Evolutionary conservation across 148 eudicot species (phyloP), one percentile per base, ranked within the genome.

Genomic region (Rhododendron kiyosumense): DNA sequence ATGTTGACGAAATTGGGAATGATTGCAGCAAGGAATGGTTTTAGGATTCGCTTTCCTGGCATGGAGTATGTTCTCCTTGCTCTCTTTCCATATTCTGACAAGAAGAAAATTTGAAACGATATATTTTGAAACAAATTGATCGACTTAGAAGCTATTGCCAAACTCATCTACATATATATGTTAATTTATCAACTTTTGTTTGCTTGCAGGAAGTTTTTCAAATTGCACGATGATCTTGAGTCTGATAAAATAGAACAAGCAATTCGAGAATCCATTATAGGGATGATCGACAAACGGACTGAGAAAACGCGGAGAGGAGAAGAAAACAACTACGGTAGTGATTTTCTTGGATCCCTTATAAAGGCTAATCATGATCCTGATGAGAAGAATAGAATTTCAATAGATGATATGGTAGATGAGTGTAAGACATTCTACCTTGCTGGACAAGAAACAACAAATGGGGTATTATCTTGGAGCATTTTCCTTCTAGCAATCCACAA

Each of bases 261-360:
- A 28, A 63, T 82, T 43, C 22, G 65, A 24, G 76, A 65, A 30
- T 22, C 32, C 9, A 41, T 82, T 41, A 24, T 11, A 38, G 15
- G 20, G 7, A 82, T 82, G 18, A 63, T 82, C 13, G 11, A 82
- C 4, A 82, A 43, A 41, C 36, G 76, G 46, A 36, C 38, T 22
- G 74, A 82, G 74, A 36, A 34, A 12, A 2, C 59, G 49, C 28
- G 0, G 84, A 34, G 13, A 6, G 84, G 84, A 24, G 74, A 59
- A 36, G 73, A 32, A 82, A 17, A 41, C 22, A 63, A 38, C 75
- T 54, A 22, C 7, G 84, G 46, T 2, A 41, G 52, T 67, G 84
- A 85, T 43, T 80, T 85, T 46, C 87, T 85, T 18, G 87, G 84
- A 69, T 80, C 79, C n/a, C 87, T 85, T 30, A 32, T 85, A 38